A percentile compares a stretch with the other conserved stretches of the same genome.
phyloP scores from a whole-genome alignment of 2,329 filamentous ascomycete species.

The Coniochaeta hoffmannii region DNA sequence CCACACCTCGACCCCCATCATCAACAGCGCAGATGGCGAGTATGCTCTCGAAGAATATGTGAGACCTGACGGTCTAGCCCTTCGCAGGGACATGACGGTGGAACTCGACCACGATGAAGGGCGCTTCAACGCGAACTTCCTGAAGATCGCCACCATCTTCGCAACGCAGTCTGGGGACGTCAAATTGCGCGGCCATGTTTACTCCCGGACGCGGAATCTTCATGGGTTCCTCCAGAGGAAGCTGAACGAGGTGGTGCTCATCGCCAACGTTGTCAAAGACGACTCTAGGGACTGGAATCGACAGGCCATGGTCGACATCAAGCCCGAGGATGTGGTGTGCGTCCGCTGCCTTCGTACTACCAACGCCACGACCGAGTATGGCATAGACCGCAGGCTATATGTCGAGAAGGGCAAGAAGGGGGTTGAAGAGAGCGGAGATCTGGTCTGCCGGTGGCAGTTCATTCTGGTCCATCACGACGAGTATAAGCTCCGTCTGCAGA shows the following conservation, averaged over 20 bases:
- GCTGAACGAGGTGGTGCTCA: slow-evolving; percentile 33
- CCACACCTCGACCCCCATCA: neutral
- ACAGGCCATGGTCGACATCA: slow-evolving; percentile 36
- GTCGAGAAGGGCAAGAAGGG: slow-evolving; percentile 11
- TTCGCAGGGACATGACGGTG: slow-evolving; percentile 25
- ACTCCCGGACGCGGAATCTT: slow-evolving; percentile 25
- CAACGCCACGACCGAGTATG: slow-evolving; percentile 42
- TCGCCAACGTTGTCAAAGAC: slow-evolving; percentile 31
- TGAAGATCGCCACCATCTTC: slow-evolving; percentile 30
- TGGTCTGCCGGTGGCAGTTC: slow-evolving; percentile 48
- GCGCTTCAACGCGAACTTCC: slow-evolving; percentile 23
- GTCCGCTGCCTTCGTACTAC: slow-evolving; percentile 43
- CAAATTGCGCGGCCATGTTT: slow-evolving; percentile 31
- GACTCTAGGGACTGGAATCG: slow-evolving; percentile 21
- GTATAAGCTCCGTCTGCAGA: slow-evolving; percentile 11
- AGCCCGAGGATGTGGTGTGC: slow-evolving; percentile 25
- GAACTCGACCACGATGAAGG: slow-evolving; percentile 15
- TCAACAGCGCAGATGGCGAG: neutral
- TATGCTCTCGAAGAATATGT: neutral
- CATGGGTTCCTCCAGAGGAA: slow-evolving; percentile 29
- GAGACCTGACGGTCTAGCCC: neutral
- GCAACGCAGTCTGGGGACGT: slow-evolving; percentile 24
- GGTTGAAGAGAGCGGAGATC: slow-evolving; percentile 20
- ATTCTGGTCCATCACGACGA: slow-evolving; percentile 23
- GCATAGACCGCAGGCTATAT: slow-evolving; percentile 16